phyloP scores from a whole-genome alignment of 225 moss, liverwort and hornwort species.

The Polytrichum commune region DNA sequence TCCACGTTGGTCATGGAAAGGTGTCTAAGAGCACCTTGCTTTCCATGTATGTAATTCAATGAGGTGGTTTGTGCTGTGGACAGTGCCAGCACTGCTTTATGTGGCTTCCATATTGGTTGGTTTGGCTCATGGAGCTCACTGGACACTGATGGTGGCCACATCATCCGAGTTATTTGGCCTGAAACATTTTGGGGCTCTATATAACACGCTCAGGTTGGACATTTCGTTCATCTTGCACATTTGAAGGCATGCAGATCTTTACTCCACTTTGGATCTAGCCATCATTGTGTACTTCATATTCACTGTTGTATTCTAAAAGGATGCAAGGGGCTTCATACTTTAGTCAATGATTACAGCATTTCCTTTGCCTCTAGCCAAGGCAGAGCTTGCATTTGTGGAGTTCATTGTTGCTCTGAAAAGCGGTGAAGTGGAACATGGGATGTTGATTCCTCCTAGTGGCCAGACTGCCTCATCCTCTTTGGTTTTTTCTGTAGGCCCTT shows the following conservation, averaged over 20 bases:
- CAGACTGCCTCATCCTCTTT: neutral
- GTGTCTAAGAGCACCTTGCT: neutral
- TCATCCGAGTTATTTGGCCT: conserved; percentile 91
- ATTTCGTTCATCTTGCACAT: conserved; percentile 10
- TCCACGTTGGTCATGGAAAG: no score
- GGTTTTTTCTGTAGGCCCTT: neutral
- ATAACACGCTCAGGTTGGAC: conserved; percentile 87
- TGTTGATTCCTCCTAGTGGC: no score
- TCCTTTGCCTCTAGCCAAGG: no score
- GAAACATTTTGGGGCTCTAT: conserved; percentile 86
- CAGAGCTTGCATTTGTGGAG: no score
- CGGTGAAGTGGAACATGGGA: no score
- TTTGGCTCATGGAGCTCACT: conserved; percentile 96
- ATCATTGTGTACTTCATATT: no score
- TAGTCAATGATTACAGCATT: no score
- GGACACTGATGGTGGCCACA: conserved; percentile 98
- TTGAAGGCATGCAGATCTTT: no score
- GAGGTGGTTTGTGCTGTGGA: conserved; percentile 20
- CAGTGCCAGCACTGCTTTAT: conserved; percentile 91
- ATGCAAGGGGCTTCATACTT: no score
- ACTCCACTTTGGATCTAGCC: neutral
- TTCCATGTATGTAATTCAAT: neutral
- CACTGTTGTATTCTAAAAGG: no score
- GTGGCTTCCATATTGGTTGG: conserved; percentile 90
- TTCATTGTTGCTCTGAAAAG: no score